phyloP scores from a whole-genome alignment of 192 early-diverging fungal genomes.

The Radiomyces spectabilis region DNA sequence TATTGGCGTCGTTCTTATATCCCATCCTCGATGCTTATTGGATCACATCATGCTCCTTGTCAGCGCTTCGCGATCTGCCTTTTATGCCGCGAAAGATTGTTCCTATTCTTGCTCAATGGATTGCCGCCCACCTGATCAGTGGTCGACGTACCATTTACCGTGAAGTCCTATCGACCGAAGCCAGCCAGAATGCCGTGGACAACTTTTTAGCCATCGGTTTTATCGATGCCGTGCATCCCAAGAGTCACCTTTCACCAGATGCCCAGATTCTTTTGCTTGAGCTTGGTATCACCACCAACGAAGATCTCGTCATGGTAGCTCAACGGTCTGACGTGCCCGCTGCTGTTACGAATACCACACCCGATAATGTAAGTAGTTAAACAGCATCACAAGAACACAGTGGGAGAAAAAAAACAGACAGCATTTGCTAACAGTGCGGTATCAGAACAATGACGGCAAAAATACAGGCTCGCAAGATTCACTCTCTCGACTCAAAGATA shows the following conservation, averaged over 20 bases:
- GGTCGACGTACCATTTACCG: constrained; percentile 29
- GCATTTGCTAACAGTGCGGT: no score
- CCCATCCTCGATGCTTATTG: constrained; percentile 29
- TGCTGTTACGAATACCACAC: no score
- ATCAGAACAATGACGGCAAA: no score
- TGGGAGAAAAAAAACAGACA: no score
- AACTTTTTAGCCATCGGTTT: constrained; percentile 26
- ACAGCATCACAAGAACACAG: no score
- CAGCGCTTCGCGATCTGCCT: constrained; percentile 26
- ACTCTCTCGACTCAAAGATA: constrained; percentile 9
- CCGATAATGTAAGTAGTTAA: no score
- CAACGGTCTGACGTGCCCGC: no score
- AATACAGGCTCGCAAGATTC: no score
- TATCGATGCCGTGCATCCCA: constrained; percentile 26
- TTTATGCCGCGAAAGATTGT: constrained; percentile 33
- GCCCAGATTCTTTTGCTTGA: constrained; percentile 26
- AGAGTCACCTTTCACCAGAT: constrained; percentile 24
- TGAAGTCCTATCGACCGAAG: constrained; percentile 31
- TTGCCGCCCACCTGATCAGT: constrained; percentile 32
- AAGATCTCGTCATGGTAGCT: constrained; percentile 25
- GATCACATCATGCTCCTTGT: constrained; percentile 34
- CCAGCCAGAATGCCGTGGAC: constrained; percentile 25
- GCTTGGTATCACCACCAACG: constrained; percentile 22
- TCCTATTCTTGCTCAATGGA: constrained; percentile 30
- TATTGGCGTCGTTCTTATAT: constrained; percentile 29